Conservation (phyloP, 1,284 basidiomycete species). For the Lignosus rhinocerotis region DNA sequence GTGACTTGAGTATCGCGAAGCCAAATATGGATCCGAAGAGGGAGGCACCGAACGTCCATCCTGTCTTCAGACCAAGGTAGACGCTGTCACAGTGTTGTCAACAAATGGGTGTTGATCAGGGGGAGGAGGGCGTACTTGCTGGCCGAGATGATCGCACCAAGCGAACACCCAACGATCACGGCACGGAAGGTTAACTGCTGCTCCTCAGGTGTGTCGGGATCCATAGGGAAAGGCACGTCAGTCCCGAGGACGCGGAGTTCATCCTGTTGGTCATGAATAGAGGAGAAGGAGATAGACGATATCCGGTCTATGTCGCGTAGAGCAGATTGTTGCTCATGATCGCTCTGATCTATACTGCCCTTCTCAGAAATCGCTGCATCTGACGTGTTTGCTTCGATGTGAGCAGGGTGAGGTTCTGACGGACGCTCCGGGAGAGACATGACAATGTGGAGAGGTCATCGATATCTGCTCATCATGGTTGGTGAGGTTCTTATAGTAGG, state of each 20-base stretch:
- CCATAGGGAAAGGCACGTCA: constrained; percentile 23
- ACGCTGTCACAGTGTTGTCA: constrained; percentile 29
- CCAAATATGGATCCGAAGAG: constrained; percentile 54
- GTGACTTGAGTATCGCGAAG: constrained; percentile 63
- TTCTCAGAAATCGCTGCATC: too few species aligned
- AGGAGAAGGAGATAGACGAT: not conserved
- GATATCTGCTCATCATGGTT: too few species aligned
- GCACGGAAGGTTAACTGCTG: constrained; percentile 37
- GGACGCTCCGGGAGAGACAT: too few species aligned
- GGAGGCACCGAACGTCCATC: constrained; percentile 63
- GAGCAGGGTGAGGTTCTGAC: too few species aligned
- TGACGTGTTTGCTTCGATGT: too few species aligned
- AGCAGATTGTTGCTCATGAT: not conserved
- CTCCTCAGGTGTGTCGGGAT: constrained; percentile 21
- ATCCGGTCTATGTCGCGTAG: not conserved
- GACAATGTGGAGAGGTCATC: too few species aligned
- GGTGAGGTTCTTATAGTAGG: too few species aligned
- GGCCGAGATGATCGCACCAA: constrained; percentile 51
- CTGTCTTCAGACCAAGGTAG: constrained; percentile 71
- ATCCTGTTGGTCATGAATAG: constrained; percentile 9
- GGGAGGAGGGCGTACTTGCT: constrained; percentile 21
- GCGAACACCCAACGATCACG: constrained; percentile 54
- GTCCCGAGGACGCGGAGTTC: constrained; percentile 17
- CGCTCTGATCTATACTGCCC: too few species aligned
- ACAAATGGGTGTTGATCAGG: not conserved